Percentiles rank a stretch among this genome's conserved stretches.
phyloP scores from a whole-genome alignment of 208 protist genomes.

The Wallacemonas sp. region DNA sequence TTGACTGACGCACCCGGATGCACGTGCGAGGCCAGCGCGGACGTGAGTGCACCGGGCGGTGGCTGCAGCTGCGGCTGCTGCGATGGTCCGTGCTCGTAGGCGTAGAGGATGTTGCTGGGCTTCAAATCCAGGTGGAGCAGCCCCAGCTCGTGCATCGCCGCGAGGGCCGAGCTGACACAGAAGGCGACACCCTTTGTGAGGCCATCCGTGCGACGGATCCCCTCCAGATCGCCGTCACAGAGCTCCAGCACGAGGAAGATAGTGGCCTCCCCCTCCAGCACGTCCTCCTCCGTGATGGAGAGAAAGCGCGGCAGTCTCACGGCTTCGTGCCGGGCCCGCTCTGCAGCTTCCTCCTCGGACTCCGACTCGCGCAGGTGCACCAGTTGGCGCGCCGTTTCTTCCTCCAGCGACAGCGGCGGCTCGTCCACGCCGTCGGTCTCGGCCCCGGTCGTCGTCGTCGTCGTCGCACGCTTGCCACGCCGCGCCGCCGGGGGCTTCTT shows the following conservation, averaged over 20 bases:
- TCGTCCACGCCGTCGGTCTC: background rate
- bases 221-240: constrained; percentile 86
- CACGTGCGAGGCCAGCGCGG: background rate
- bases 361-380: constrained; percentile 18
- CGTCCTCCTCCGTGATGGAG: constrained; percentile 74
- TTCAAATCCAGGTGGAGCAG: constrained; percentile 86
- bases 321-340: constrained; percentile 31
- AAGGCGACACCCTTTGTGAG: constrained; percentile 69
- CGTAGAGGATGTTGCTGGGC: constrained; percentile 86
- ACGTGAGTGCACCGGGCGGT: background rate
- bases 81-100: constrained; percentile 62
- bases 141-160: constrained; percentile 79
- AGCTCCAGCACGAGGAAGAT: constrained; percentile 80
- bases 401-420: constrained; percentile 22
- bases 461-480: background rate
- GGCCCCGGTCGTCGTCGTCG: background rate
- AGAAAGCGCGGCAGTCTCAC: constrained; percentile 74
- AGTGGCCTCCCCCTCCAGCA: constrained; percentile 64
- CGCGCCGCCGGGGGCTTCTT: background rate
- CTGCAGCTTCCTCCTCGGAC: constrained; percentile 22
- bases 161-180: constrained; percentile 78
- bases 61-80: constrained; percentile 15
- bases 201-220: constrained; percentile 48
- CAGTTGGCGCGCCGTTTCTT: constrained; percentile 24
- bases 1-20: constrained; percentile 35